Conservation (phyloP, 345 rosid species). For the Lepidium didymum region DNA sequence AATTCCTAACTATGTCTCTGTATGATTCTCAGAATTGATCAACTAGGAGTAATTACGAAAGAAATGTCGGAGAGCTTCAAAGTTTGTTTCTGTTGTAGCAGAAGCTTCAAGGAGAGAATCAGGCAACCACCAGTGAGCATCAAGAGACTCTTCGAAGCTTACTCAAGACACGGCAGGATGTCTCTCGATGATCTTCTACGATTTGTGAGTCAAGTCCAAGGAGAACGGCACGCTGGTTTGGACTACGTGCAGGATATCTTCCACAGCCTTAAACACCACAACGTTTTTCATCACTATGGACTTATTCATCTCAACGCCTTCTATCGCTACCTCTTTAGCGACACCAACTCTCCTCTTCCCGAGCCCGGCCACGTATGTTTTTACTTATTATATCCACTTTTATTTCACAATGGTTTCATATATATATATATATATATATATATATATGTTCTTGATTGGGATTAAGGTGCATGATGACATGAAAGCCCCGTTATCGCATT, state of each 20-base stretch:
- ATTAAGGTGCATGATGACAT: conserved; percentile 62
- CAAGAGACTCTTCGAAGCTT: conserved; percentile 38
- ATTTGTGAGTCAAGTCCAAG: conserved; percentile 53
- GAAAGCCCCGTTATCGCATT: conserved; percentile 69
- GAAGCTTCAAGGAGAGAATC: conserved; percentile 64
- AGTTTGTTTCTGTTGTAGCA: conserved; percentile 42
- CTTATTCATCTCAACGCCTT: conserved; percentile 46
- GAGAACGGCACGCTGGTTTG: conserved; percentile 45
- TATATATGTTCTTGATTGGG: background rate
- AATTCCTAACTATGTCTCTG: background rate
- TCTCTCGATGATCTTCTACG: conserved; percentile 40
- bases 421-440: too few species aligned
- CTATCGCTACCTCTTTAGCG: conserved; percentile 29
- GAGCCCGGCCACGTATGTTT: conserved; percentile 7
- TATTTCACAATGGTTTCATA: background rate
- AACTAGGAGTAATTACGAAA: background rate
- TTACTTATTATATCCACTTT: background rate
- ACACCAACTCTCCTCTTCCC: conserved; percentile 39
- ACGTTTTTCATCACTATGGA: conserved; percentile 22
- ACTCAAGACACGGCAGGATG: conserved; percentile 48
- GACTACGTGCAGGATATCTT: conserved; percentile 40
- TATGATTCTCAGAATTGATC: background rate
- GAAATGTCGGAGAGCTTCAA: conserved; percentile 22
- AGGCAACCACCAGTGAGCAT: conserved; percentile 68
- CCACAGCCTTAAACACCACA: conserved; percentile 31